These are phyloP conservation scores for Exserohilum rostratum DNA, from an alignment of 2,329 filamentous ascomycete species.

Conservation along the genomic window DNA sequence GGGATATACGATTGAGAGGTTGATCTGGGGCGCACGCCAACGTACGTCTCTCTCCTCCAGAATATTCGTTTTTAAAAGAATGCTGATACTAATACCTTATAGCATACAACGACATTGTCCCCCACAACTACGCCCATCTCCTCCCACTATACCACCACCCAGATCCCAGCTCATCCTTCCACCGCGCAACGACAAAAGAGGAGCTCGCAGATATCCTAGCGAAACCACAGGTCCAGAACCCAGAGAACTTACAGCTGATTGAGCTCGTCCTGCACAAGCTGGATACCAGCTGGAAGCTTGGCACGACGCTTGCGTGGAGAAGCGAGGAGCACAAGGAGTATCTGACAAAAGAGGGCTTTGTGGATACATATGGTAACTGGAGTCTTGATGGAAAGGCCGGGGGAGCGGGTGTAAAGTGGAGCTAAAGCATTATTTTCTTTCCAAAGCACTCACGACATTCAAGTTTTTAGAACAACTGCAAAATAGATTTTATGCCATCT, in stretches of 20 bases:
- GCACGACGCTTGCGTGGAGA: constrained; percentile 49
- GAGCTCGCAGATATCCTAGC: constrained; percentile 48
- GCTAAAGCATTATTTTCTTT: constrained; percentile 8
- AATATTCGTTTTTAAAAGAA: too few relatives aligned
- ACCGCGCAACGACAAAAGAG: constrained; percentile 44
- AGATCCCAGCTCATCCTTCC: constrained; percentile 41
- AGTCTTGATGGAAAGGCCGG: constrained; percentile 28
- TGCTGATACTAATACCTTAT: constrained; percentile 4
- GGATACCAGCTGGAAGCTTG: constrained; percentile 36
- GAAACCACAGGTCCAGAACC: constrained; percentile 37
- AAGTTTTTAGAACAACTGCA: neutral
- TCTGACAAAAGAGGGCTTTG: constrained; percentile 49
- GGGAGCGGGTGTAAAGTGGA: constrained; percentile 37
- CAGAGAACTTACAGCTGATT: constrained; percentile 46
- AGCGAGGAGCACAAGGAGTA: constrained; percentile 45
- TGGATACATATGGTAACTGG: constrained; percentile 43
- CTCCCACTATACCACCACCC: constrained; percentile 50
- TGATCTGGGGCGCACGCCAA: constrained; percentile 53
- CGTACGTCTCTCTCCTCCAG: constrained; percentile 20
- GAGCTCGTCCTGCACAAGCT: constrained; percentile 51
- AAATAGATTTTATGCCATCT: too few relatives aligned
- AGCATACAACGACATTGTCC: constrained; percentile 51
- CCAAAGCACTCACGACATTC: too few relatives aligned
- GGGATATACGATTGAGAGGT: constrained; percentile 56
- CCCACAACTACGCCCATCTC: constrained; percentile 48